Conservation (phyloP, 192 early-diverging fungal genomes). For the Coemansia sp. region DNA sequence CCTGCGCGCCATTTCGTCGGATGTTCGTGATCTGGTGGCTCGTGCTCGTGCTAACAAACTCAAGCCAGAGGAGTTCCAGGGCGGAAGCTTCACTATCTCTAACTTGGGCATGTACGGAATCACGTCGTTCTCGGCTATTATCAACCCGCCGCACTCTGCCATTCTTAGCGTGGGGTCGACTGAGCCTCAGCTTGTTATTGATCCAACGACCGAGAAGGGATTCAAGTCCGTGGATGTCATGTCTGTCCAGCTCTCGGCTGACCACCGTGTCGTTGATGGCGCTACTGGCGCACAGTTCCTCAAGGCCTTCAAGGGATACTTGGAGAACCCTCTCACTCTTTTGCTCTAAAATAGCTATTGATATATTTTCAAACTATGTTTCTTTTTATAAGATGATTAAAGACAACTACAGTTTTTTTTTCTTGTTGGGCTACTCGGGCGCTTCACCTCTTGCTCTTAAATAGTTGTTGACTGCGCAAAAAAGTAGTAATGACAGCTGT, state of each 20-base stretch:
- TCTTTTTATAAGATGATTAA: neutral
- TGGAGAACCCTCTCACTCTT: conserved; percentile 95
- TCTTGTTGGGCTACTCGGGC: no score
- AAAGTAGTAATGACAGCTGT: no score
- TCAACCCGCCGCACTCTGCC: conserved; percentile 93
- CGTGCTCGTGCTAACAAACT: conserved; percentile 89
- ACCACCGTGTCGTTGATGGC: conserved; percentile 97
- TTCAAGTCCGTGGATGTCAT: conserved; percentile 76
- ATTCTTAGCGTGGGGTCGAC: conserved; percentile 93
- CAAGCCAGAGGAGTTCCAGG: conserved; percentile 95
- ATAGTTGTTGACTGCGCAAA: no score
- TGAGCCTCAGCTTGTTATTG: conserved; percentile 75
- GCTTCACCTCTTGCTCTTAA: no score
- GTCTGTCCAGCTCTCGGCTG: conserved; percentile 86
- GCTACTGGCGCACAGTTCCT: conserved; percentile 92
- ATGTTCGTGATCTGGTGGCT: conserved; percentile 81
- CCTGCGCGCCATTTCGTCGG: conserved; percentile 80
- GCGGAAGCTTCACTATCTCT: conserved; percentile 97
- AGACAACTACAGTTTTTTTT: no score
- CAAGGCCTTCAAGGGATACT: conserved; percentile 81
- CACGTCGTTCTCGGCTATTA: conserved; percentile 95
- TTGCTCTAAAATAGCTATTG: conserved; percentile 68
- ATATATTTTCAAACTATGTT: neutral
- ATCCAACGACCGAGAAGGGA: conserved; percentile 63
- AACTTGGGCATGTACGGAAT: conserved; percentile 98